These are phyloP conservation scores for Cucumis hystrix DNA, from an alignment of 306 rosid genomes.

Conservation along the genomic window DNA sequence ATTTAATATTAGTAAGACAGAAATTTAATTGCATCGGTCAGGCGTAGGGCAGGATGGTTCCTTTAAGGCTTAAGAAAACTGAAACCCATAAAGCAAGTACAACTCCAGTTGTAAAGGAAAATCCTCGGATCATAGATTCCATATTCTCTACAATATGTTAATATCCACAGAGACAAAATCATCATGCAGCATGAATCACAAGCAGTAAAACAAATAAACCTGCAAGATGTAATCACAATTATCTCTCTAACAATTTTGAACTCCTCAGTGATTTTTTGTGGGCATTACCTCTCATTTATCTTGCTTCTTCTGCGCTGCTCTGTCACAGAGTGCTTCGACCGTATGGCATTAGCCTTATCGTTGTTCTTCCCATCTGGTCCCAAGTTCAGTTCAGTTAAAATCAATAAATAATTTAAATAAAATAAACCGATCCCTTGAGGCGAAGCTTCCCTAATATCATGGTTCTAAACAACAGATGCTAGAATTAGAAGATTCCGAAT, in stretches of 20 bases:
- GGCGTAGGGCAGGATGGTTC: not conserved
- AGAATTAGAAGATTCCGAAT: not conserved
- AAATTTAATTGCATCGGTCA: not conserved
- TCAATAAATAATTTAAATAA: not conserved
- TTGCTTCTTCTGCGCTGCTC: slow-evolving; percentile 99
- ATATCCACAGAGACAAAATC: not conserved
- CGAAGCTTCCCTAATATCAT: not conserved
- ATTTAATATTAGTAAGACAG: not conserved
- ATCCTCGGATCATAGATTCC: not conserved
- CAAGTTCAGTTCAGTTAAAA: not conserved
- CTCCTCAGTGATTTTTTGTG: not conserved
- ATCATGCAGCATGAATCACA: not conserved
- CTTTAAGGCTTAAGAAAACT: not conserved
- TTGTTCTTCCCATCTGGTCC: slow-evolving; percentile 58
- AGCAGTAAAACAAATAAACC: not conserved
- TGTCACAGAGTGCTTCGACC: slow-evolving; percentile 93
- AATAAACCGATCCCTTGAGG: not conserved
- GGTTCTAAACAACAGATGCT: not conserved
- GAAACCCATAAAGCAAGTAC: not conserved
- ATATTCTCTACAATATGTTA: not conserved
- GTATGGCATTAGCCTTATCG: slow-evolving; percentile 67
- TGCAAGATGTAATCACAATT: not conserved
- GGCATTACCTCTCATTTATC: slow-evolving; percentile 87
- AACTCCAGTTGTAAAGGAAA: not conserved
- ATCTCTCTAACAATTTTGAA: not conserved